A percentile compares a stretch with the other conserved stretches of the same genome.
Evolutionary conservation across 345 rosid species (phyloP).

Genomic region (Syzygium oleosum): DNA sequence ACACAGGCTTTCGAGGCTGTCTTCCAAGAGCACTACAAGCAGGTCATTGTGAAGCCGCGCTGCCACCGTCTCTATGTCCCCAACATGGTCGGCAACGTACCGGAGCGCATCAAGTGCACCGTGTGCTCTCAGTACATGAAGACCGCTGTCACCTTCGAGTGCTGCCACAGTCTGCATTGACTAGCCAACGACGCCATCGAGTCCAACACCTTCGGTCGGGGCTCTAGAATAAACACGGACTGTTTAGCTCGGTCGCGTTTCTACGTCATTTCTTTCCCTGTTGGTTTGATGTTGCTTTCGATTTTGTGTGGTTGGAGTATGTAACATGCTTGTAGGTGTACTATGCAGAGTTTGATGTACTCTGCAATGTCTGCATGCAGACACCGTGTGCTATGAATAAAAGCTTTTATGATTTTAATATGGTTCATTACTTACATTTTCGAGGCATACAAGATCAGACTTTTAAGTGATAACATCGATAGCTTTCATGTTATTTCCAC

Average conservation of each 20-base stretch:
- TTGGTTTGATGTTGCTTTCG: not conserved
- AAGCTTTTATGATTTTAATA: not conserved
- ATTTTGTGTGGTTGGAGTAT: not conserved
- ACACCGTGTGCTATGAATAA: not conserved
- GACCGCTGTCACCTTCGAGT: not conserved
- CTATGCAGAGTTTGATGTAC: not conserved
- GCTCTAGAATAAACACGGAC: not conserved
- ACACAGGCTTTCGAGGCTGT: not conserved
- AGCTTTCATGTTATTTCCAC: too few species aligned
- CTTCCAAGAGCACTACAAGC: not conserved
- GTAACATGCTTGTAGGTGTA: not conserved
- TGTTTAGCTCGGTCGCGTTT: not conserved
- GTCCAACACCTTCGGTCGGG: not conserved
- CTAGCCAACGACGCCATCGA: not conserved
- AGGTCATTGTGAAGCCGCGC: not conserved
- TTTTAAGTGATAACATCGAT: too few species aligned
- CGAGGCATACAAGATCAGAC: too few species aligned
- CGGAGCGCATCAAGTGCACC: not conserved
- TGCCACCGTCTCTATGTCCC: not conserved
- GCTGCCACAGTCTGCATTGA: not conserved
- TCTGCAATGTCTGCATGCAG: not conserved
- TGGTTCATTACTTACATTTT: too few species aligned
- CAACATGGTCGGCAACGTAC: not conserved
- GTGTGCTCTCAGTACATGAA: not conserved
- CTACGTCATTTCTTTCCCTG: not conserved